A percentile compares a stretch with the other conserved stretches of the same genome.
phyloP scores from a whole-genome alignment of 495 filamentous ascomycete genomes.

The Hypoxylon lenormandii region DNA sequence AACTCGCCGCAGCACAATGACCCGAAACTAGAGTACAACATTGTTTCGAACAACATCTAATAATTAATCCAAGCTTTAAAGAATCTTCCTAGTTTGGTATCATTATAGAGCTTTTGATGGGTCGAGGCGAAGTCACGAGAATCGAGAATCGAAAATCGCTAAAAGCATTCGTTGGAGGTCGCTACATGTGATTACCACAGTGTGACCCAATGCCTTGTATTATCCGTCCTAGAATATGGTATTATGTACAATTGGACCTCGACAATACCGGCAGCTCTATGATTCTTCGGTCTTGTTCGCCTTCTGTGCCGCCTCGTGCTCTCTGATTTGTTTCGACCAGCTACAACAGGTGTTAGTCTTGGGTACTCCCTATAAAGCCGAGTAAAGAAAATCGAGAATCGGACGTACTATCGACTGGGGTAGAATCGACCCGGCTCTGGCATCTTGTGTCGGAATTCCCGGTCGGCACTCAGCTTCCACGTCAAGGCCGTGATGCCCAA shows the following conservation, averaged over 20 bases:
- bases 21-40: too few relatives aligned
- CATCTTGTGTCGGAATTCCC: constrained; percentile 82
- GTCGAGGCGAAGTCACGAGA: too few relatives aligned
- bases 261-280: constrained; percentile 28
- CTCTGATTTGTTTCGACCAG: constrained; percentile 91
- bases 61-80: too few relatives aligned
- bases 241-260: constrained; percentile 51
- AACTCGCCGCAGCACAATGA: too few relatives aligned
- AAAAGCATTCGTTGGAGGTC: neutral
- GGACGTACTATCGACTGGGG: constrained; percentile 91
- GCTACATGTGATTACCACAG: neutral
- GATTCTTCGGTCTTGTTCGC: constrained; percentile 55
- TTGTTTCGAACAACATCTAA: too few relatives aligned
- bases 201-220: constrained; percentile 26
- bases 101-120: too few relatives aligned
- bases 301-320: constrained; percentile 81
- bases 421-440: constrained; percentile 89
- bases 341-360: constrained; percentile 57
- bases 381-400: neutral
- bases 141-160: too few relatives aligned
- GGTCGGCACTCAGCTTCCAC: constrained; percentile 85
- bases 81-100: too few relatives aligned
- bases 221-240: constrained; percentile 28
- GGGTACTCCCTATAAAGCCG: neutral
- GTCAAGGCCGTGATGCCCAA: constrained; percentile 77